A percentile compares a stretch with the other conserved stretches of the same genome.
Evolutionary conservation across 305 asterid genomes (phyloP).

Genomic region (Fraxinus nigra): DNA sequence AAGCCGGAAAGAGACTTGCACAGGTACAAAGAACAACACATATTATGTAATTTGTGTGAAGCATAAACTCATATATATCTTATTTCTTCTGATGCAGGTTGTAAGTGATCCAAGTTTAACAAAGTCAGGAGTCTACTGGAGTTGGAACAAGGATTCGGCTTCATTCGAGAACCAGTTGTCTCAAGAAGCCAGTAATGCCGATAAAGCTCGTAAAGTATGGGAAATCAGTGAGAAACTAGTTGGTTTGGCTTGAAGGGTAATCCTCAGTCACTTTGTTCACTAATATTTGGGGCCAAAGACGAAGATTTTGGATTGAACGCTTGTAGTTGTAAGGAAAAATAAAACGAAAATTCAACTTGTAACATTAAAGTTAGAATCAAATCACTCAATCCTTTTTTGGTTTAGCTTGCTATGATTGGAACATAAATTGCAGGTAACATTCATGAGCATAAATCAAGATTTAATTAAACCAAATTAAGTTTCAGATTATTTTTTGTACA

Average conservation of each 20-base stretch:
- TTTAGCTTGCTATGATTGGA: background rate
- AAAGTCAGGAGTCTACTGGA: constrained; percentile 97
- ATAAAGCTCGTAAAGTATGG: constrained; percentile 87
- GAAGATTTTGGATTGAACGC: constrained; percentile 23
- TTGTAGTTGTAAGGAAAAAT: background rate
- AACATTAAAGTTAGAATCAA: constrained; percentile 2
- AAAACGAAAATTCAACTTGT: background rate
- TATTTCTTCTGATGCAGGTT: constrained; percentile 46
- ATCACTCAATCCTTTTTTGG: background rate
- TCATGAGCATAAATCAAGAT: background rate
- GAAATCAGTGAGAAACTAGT: constrained; percentile 87
- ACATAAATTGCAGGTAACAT: background rate
- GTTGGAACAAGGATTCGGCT: constrained; percentile 96
- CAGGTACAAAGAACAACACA: constrained; percentile 42
- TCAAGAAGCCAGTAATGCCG: constrained; percentile 76
- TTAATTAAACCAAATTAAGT: background rate
- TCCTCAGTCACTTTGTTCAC: background rate
- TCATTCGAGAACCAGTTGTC: constrained; percentile 91
- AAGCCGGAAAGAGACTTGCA: constrained; percentile 88
- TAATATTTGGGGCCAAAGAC: background rate
- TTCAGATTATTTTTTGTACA: background rate
- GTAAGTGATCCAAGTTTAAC: constrained; percentile 93
- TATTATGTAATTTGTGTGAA: background rate
- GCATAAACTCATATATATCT: background rate
- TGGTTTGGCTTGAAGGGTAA: constrained; percentile 50